These are phyloP conservation scores for Boletus tylopilopsis DNA, from an alignment of 768 basidiomycete species.

Conservation along the genomic window DNA sequence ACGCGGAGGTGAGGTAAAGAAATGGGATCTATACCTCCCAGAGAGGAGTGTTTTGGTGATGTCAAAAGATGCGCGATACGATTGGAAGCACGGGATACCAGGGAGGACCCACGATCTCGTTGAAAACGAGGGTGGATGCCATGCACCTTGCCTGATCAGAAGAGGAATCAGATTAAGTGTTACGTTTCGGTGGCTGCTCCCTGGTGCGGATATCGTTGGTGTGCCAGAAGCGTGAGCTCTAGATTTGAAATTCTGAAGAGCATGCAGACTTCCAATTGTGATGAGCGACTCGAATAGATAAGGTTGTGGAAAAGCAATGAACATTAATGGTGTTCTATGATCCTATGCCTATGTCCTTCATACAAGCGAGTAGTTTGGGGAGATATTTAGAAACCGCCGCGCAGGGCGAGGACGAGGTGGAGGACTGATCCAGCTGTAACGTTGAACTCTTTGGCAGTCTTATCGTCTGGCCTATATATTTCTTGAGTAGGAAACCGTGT, in stretches of 20 bases:
- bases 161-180: slow-evolving; percentile 68
- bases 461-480: slow-evolving; percentile 76
- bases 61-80: slow-evolving; percentile 76
- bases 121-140: slow-evolving; percentile 25
- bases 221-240: slow-evolving; percentile 32
- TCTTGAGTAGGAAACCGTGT: background rate
- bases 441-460: slow-evolving; percentile 80
- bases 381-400: slow-evolving; percentile 65
- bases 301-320: slow-evolving; percentile 10
- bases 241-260: background rate
- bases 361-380: slow-evolving; percentile 6
- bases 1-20: background rate
- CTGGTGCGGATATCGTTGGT: slow-evolving; percentile 82
- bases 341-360: slow-evolving; percentile 19
- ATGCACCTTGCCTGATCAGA: slow-evolving; percentile 37
- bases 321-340: slow-evolving; percentile 30
- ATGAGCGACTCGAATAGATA: too few relatives aligned
- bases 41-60: slow-evolving; percentile 74
- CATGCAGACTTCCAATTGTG: background rate
- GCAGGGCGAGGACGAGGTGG: slow-evolving; percentile 92
- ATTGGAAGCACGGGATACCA: slow-evolving; percentile 87
- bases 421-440: slow-evolving; percentile 83
- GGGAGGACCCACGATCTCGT: slow-evolving; percentile 59
- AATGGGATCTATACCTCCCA: slow-evolving; percentile 63
- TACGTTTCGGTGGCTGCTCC: slow-evolving; percentile 83